Base-by-base conservation (phyloP, 2,329 filamentous ascomycete genomes). In the Microsporum canis region DNA sequence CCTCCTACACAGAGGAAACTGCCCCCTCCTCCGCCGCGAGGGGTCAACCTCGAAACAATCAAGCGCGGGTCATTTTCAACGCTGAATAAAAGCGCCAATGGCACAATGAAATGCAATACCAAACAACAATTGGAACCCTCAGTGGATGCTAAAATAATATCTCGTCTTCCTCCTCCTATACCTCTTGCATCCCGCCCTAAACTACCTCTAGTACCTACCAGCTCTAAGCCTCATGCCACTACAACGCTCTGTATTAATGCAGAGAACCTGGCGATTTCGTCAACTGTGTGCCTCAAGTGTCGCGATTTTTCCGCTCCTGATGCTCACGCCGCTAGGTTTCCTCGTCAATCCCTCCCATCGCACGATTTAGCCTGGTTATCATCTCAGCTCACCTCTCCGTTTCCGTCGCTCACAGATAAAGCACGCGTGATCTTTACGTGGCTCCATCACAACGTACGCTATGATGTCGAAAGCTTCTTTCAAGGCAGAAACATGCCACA, bases 361-460 rank as follows among this genome's bases (percentile, higher is more conserved):
- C 74, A 77, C 3, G 80, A 84, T 66, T 78, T 94, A 2, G 83
- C 81, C 23, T 88, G 88, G 76, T 80, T 99, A 29, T 91, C 91
- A 0, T 81, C 83, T 58, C 83, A 88, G 58, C 82, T 97, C 23
- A 95, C 90, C 61, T 79, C 81, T 3, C 87, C 88, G 0, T 96
- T 97, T 70, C 75, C 84, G 0, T 96, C 89, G 0, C 76, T 79
- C 1, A 96, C 92, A 0, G 92, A 97, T 73, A 96, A 96, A 76
- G 92, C 94, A 1, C 83, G 94, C 33, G 90, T 85, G 1, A 89
- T 99, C 63, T 97, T 97, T 71, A 89, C 88, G 0, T 99, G 94
- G 94, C 84, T 91, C 45, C 92, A 97, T 74, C 86, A 97, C 73
- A 97, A 97, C 68, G 86, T 99, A 62, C 81, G 80, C 55, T 99